Evolutionary conservation across 306 rosid genomes (phyloP).

Genomic region (Quercus variabilis): DNA sequence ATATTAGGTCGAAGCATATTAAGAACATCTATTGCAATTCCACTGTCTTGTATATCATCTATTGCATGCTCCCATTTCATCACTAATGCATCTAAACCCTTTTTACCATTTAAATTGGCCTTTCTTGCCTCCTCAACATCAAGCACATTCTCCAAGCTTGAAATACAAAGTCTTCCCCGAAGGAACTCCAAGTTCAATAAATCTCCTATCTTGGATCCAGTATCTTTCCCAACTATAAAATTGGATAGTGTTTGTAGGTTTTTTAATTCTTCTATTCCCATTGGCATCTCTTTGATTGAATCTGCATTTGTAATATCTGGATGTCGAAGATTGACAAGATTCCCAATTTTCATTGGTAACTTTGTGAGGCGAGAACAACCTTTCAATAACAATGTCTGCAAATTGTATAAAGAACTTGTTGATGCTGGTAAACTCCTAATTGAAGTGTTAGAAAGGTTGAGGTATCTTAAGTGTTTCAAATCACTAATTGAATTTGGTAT

Average conservation of each 20-base stretch:
- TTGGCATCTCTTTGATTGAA: background rate
- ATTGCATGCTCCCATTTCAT: background rate
- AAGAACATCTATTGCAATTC: too few species aligned
- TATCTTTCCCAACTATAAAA: too few species aligned
- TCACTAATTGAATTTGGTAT: background rate
- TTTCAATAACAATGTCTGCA: conserved; percentile 11
- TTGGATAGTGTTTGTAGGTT: background rate
- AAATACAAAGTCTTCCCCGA: background rate
- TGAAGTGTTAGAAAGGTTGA: background rate
- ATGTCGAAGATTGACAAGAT: background rate
- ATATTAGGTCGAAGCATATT: too few species aligned
- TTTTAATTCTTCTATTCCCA: background rate
- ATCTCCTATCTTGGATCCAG: too few species aligned
- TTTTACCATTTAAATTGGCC: background rate
- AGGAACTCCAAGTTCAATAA: background rate
- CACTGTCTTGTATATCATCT: too few species aligned
- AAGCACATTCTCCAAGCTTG: background rate
- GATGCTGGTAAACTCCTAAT: conserved; percentile 15
- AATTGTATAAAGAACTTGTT: background rate
- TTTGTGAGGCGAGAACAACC: accelerated
- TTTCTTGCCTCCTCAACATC: background rate
- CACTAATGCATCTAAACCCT: background rate
- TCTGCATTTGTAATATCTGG: background rate
- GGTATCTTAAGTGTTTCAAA: conserved; percentile 10
- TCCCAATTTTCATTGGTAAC: background rate